A percentile compares a stretch with the other conserved stretches of the same genome.
These are phyloP conservation scores for Malus sylvestris DNA, from an alignment of 306 rosid species.

Conservation along the genomic window DNA sequence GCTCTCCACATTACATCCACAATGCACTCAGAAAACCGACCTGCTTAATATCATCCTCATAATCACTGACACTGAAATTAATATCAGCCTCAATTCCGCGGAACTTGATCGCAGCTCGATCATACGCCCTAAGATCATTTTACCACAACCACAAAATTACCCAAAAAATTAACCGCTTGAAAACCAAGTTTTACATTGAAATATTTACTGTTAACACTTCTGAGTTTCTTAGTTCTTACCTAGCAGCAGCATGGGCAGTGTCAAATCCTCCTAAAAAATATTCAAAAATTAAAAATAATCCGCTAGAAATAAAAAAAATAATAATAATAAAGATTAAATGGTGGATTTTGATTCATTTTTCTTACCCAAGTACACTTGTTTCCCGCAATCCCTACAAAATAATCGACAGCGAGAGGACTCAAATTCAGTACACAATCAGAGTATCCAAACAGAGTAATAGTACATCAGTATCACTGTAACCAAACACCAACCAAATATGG, in stretches of 20 bases:
- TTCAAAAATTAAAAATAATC: neutral
- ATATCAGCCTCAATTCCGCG: constrained; percentile 91
- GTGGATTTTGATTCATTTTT: neutral
- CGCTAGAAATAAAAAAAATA: neutral
- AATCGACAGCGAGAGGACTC: neutral
- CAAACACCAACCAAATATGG: constrained; percentile 66
- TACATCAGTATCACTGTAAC: neutral
- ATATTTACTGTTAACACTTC: neutral
- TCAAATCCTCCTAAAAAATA: constrained; percentile 72
- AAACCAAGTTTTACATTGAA: neutral
- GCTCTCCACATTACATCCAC: neutral
- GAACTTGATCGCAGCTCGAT: constrained; percentile 92
- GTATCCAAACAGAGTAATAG: neutral
- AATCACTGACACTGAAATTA: constrained; percentile 67
- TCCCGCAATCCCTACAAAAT: constrained; percentile 75
- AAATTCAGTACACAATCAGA: neutral
- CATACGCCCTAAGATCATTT: constrained; percentile 59
- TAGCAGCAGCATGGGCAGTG: constrained; percentile 88
- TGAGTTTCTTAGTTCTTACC: constrained; percentile 29
- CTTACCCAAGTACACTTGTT: constrained; percentile 91
- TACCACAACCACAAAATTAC: constrained; percentile 1
- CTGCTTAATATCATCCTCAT: constrained; percentile 81
- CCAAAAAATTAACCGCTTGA: neutral
- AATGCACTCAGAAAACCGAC: constrained; percentile 18
- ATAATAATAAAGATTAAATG: neutral